Evolutionary conservation across 495 filamentous ascomycete species (phyloP), one percentile per base, ranked within the genome.

Genomic region (Annulohypoxylon maeteangense): DNA sequence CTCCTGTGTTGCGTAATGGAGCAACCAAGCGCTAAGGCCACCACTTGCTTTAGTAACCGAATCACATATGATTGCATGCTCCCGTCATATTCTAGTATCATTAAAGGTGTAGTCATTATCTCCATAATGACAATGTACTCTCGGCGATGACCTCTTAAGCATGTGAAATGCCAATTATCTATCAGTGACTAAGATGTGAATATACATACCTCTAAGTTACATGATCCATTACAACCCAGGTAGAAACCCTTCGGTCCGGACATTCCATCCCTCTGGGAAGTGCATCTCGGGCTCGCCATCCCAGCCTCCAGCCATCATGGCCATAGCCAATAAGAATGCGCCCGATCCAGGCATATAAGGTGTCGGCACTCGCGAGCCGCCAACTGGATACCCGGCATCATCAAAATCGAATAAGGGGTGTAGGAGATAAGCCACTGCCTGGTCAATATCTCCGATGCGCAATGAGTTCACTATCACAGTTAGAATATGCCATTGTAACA

Each of bases 291-390:
- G 79, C 20, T 71, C 73, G 3, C 79, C 86, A 59, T 85, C 82
- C 84, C 85, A 86, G 0, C 83, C 84, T 7, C 85, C 85, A 6
- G 83, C 82, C 81, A 88, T 83, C 84, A 87, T 87, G 6, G 81
- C 85, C 61, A 83, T 78, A 3, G 85, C 86, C 8, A 85, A 50
- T 56, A 89, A 57, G 54, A 87, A 77, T 16, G 79, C 78, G 11
- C 81, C 80, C 38, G 78, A 79, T 18, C 81, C 81, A 1, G 86
- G 86, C 40, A 88, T 86, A 74, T 87, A 88, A 7, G 86, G 85
- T 29, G 86, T 88, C 29, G 86, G 80, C 25, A 87, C 85, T 32
- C 83, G 75, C 29, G 78, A 74, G 10, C 84, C 85, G 3, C 86
- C 85, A 31, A 83, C 80, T 4, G 80, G 81, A 76, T 85, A 85